A percentile compares a stretch with the other conserved stretches of the same genome.
These are phyloP conservation scores for Diversispora eburnea DNA, from an alignment of 192 early-diverging fungal species.

Conservation along the genomic window DNA sequence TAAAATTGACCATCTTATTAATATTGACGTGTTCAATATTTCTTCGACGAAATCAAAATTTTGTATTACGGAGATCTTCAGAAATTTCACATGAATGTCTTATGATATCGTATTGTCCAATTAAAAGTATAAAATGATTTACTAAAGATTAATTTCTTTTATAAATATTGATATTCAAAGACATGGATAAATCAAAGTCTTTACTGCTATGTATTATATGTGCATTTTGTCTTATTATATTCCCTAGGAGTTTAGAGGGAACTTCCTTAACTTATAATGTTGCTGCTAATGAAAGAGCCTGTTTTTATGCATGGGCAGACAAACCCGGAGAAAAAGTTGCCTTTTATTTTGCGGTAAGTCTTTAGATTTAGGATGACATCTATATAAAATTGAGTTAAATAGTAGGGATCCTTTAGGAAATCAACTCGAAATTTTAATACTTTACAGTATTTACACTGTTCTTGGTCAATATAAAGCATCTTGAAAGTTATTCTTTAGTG, in stretches of 20 bases:
- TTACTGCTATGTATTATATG: neutral
- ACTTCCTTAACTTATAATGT: conserved; percentile 79
- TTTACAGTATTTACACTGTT: neutral
- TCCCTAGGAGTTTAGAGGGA: conserved; percentile 35
- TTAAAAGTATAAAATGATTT: too few relatives aligned
- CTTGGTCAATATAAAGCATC: neutral
- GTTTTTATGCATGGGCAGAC: conserved; percentile 84
- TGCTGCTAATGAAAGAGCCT: conserved; percentile 84
- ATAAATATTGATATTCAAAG: neutral
- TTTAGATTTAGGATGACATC: neutral
- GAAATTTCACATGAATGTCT: too few relatives aligned
- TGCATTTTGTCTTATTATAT: neutral
- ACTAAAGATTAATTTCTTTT: too few relatives aligned
- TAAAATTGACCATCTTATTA: too few relatives aligned
- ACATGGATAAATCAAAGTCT: neutral
- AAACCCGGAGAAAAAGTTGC: conserved; percentile 84
- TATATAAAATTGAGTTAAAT: too few relatives aligned
- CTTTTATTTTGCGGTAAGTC: conserved; percentile 96
- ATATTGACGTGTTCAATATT: too few relatives aligned
- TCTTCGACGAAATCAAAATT: too few relatives aligned
- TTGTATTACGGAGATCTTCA: too few relatives aligned
- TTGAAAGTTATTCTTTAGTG: neutral
- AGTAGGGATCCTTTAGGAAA: too few relatives aligned
- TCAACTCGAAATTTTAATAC: too few relatives aligned
- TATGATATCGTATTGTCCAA: too few relatives aligned